Percentiles rank a stretch among this genome's conserved stretches.
phyloP scores from a whole-genome alignment of 768 basidiomycete genomes.

The Epithele typhae region DNA sequence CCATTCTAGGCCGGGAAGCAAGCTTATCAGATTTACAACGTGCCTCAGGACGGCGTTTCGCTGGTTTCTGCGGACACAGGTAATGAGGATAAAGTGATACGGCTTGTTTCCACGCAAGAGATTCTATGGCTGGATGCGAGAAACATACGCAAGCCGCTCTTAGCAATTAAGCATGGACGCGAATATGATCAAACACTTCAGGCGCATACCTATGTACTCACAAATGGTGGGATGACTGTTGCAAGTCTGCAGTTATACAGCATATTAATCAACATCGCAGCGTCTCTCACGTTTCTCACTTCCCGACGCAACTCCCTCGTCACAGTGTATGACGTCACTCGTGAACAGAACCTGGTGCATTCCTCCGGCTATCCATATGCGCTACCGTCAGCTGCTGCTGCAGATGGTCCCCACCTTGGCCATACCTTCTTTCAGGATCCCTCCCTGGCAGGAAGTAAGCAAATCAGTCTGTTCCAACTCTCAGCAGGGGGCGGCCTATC shows the following conservation, averaged over 20 bases:
- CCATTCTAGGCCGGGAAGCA: not conserved
- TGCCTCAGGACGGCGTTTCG: constrained; percentile 30
- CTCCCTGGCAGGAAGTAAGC: constrained; percentile 15
- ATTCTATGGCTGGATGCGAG: constrained; percentile 71
- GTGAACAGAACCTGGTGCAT: constrained; percentile 38
- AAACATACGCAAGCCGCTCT: constrained; percentile 48
- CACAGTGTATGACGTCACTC: constrained; percentile 61
- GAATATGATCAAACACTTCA: constrained; percentile 55
- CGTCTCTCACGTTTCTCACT: constrained; percentile 48
- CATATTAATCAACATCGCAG: constrained; percentile 29
- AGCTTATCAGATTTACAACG: constrained; percentile 29
- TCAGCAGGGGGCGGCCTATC: constrained; percentile 44
- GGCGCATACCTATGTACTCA: constrained; percentile 33
- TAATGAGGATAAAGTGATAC: constrained; percentile 39
- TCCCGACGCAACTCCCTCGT: constrained; percentile 57
- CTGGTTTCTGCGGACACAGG: constrained; percentile 54
- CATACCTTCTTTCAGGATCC: constrained; percentile 29
- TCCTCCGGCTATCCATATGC: constrained; percentile 41
- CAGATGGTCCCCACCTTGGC: constrained; percentile 28
- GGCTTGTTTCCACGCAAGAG: constrained; percentile 56
- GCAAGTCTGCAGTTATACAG: not conserved
- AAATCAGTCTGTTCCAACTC: constrained; percentile 41
- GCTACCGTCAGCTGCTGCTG: constrained; percentile 29
- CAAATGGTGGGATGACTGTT: constrained; percentile 25
- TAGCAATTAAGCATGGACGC: constrained; percentile 60